Conservation (phyloP, 2,329 filamentous ascomycete genomes). For the Cladosporium colombiae region DNA sequence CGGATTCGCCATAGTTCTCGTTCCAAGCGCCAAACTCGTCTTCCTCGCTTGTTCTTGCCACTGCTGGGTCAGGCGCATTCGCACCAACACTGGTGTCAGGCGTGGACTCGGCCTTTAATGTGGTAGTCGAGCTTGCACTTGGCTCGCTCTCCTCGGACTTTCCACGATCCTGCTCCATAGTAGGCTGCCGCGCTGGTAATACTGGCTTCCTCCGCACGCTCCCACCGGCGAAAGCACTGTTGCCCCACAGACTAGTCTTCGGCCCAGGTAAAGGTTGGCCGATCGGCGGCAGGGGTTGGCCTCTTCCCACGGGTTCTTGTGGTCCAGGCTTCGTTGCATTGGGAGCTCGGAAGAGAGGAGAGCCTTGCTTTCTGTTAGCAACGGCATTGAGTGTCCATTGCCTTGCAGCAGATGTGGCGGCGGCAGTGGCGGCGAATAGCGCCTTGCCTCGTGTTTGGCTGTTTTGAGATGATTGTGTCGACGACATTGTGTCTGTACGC, state of each 20-base stretch:
- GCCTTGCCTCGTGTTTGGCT: constrained; percentile 27
- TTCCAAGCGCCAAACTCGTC: constrained; percentile 33
- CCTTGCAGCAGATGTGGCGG: constrained; percentile 36
- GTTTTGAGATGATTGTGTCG: constrained; percentile 7
- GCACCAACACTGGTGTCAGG: neutral
- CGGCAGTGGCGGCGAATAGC: constrained; percentile 35
- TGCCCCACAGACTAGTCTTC: constrained; percentile 27
- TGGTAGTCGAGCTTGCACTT: neutral
- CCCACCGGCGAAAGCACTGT: constrained; percentile 11
- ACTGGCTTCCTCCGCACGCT: constrained; percentile 32
- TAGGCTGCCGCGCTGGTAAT: constrained; percentile 17
- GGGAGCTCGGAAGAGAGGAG: constrained; percentile 8
- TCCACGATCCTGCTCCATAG: neutral
- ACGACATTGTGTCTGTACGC: constrained; percentile 16
- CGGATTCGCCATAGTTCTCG: constrained; percentile 24
- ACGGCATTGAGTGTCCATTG: constrained; percentile 37
- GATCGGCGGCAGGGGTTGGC: constrained; percentile 77
- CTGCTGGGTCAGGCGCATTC: neutral
- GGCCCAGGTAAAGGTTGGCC: constrained; percentile 70
- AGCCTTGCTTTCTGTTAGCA: constrained; percentile 24
- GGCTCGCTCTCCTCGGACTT: neutral
- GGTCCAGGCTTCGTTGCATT: constrained; percentile 24
- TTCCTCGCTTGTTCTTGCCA: constrained; percentile 10
- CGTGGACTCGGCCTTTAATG: neutral
- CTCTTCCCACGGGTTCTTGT: constrained; percentile 75